Evolutionary conservation across 2,329 filamentous ascomycete genomes (phyloP).

Genomic region (Ophiostoma populinum): DNA sequence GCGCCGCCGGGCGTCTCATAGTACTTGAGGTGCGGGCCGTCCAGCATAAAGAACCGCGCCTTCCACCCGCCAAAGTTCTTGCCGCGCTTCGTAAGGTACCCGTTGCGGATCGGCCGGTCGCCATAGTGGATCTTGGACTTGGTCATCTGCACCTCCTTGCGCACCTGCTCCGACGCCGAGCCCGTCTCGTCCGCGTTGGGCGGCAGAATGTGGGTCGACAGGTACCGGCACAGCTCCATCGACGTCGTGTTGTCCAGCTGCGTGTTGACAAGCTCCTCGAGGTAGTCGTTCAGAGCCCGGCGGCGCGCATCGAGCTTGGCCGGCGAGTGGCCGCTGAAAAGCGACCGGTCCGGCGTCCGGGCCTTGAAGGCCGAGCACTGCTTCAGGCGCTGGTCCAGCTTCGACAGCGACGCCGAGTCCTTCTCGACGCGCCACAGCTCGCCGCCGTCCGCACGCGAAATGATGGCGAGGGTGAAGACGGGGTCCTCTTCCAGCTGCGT

Average conservation of each 20-base stretch:
- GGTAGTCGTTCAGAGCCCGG: conserved; percentile 63
- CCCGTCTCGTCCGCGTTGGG: conserved; percentile 41
- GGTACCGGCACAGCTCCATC: conserved; percentile 68
- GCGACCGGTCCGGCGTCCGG: conserved; percentile 62
- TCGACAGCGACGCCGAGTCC: conserved; percentile 62
- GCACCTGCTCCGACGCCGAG: conserved; percentile 17
- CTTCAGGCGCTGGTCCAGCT: conserved; percentile 67
- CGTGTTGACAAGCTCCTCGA: conserved; percentile 71
- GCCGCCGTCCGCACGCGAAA: conserved; percentile 54
- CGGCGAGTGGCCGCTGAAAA: conserved; percentile 86
- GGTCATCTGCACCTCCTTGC: conserved; percentile 16
- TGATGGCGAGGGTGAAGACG: conserved; percentile 79
- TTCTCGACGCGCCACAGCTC: conserved; percentile 95
- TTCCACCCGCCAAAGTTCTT: conserved; percentile 99
- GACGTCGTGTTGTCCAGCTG: conserved; percentile 63
- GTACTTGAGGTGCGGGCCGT: conserved; percentile 57
- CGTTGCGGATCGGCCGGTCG: conserved; percentile 57
- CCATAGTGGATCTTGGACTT: conserved; percentile 36
- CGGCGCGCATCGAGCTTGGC: conserved; percentile 83
- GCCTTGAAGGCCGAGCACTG: conserved; percentile 54
- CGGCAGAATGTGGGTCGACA: conserved; percentile 51
- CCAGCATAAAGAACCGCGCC: conserved; percentile 48
- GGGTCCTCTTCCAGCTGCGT: conserved; percentile 78
- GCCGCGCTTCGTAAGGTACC: conserved; percentile 88
- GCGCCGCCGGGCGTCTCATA: conserved; percentile 82